Conservation (phyloP, 192 early-diverging fungal species). For the Lunasporangiospora selenospora region DNA sequence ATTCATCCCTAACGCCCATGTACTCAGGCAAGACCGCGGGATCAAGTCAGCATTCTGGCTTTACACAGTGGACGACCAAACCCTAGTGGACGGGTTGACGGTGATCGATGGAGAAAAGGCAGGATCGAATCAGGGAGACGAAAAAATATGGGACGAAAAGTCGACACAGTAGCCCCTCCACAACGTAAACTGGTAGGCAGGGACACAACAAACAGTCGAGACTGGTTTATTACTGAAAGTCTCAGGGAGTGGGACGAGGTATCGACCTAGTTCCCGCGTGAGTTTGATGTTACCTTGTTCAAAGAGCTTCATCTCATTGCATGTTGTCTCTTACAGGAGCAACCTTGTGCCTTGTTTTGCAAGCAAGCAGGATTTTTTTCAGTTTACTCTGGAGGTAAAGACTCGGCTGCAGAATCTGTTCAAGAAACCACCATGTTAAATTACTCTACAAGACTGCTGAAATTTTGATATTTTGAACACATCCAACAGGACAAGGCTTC, state of each 20-base stretch:
- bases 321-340: conserved; percentile 32
- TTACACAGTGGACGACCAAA: too few species aligned
- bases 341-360: conserved; percentile 5
- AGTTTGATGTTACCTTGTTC: conserved; percentile 30
- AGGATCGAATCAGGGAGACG: conserved; percentile 29
- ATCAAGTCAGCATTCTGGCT: too few species aligned
- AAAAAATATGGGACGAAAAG: conserved; percentile 11
- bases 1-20: too few species aligned
- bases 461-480: too few species aligned
- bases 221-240: conserved; percentile 32
- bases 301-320: conserved; percentile 36
- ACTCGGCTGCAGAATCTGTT: neutral
- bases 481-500: neutral
- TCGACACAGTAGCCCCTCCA: conserved; percentile 13
- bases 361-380: conserved; percentile 28
- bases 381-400: conserved; percentile 33
- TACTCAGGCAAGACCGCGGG: too few species aligned
- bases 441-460: too few species aligned
- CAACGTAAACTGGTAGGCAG: conserved; percentile 30
- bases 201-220: conserved; percentile 17
- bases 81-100: conserved; percentile 28
- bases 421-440: too few species aligned
- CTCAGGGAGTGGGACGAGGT: conserved; percentile 37
- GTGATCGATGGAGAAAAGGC: conserved; percentile 46
- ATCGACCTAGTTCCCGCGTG: conserved; percentile 29